Conservation (phyloP, 208 protist genomes). For the Acanthamoeba divionensis region DNA sequence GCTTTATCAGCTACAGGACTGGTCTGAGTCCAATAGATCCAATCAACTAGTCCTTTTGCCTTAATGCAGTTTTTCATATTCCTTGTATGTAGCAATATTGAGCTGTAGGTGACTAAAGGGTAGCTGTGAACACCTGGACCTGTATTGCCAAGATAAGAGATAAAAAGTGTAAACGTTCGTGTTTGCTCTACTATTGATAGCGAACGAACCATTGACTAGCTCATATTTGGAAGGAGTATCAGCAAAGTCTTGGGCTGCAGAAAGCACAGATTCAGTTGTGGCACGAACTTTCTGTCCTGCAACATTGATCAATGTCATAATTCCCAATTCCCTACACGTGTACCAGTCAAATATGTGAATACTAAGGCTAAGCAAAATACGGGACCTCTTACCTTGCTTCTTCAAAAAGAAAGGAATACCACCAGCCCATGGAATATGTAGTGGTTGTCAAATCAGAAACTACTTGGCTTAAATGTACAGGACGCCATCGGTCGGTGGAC, state of each 20-base stretch:
- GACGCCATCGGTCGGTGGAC: background rate
- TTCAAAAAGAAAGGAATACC: no score
- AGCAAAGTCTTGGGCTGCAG: constrained; percentile 6
- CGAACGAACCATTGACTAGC: background rate
- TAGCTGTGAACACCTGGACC: background rate
- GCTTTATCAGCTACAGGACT: background rate
- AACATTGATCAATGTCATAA: background rate
- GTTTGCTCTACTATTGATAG: background rate
- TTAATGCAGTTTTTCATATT: background rate
- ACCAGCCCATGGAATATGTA: background rate
- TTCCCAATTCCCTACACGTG: no score
- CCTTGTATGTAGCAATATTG: background rate
- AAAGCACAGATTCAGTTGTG: background rate
- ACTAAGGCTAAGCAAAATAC: no score
- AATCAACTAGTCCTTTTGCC: background rate
- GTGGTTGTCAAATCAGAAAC: background rate
- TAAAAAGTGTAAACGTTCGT: background rate
- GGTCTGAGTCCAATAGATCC: background rate
- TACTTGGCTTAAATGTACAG: background rate
- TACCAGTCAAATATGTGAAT: no score
- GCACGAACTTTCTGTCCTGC: background rate
- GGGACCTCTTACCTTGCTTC: no score
- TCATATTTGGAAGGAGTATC: background rate
- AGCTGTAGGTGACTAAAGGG: background rate
- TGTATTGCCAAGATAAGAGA: background rate